Evolutionary conservation across 768 basidiomycete genomes (phyloP), one percentile per base, ranked within the genome.

Genomic region (Hericium alpestre): DNA sequence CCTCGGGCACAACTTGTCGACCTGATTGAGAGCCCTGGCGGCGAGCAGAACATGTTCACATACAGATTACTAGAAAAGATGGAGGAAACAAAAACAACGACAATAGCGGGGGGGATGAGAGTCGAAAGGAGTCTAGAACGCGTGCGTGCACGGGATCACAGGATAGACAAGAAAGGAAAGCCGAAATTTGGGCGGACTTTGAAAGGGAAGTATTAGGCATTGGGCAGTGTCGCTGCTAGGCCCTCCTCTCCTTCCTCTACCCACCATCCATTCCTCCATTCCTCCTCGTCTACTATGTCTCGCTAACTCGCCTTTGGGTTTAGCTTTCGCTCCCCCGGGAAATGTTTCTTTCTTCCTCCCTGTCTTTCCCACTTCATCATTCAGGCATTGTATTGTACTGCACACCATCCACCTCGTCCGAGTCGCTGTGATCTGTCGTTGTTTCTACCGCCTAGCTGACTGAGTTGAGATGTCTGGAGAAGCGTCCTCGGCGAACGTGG

Each of bases 301-400:
- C 57, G 56, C 56, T 62, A 55, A 61, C 52, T 49, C 32, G 54
- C 38, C 47, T 38, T 7, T 46, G 40, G 38, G 56, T 47, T 39
- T 58, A 43, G 50, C 56, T 32, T 23, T 32, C 32, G 32, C 50
- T 56, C 57, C 11, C 52, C 13, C 25, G 25, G 25, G 55, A 49
- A 52, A 61, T 61, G 60, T 55, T 55, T 61, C 41, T 61, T 59
- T 61, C 59, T 60, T 56, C 55, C 32, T 38, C 53, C 54, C 55
- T 13, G 54, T 58, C 37, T 56, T 54, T 54, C 47, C 43, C 50
- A 38, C 11, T 54, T 27, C 56, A 37, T 25, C 43, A 9, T 51
- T 23, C 27, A 22, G 49, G 15, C 27, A 13, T 23, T 51, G 27
- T 37, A 54, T 43, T 61, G 55, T 57, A 56, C 15, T 60, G 56